Conservation (phyloP, 2,329 filamentous ascomycete genomes). For the Periconia digitata region DNA sequence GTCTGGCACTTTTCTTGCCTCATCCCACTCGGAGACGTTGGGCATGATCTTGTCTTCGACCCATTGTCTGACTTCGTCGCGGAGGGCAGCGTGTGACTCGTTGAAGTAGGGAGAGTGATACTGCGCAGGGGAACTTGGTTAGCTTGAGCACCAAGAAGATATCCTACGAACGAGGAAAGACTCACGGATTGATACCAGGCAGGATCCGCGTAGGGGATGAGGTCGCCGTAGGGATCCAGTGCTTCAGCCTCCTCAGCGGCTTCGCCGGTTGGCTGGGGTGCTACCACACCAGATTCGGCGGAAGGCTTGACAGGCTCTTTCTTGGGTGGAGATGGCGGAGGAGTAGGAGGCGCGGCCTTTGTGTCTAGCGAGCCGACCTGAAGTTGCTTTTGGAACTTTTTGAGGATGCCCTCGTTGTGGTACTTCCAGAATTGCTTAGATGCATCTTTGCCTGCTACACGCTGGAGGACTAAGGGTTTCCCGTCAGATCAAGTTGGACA, state of each 20-base stretch:
- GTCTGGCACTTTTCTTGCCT: constrained; percentile 85
- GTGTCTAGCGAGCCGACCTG: constrained; percentile 76
- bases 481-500: neutral
- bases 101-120: constrained; percentile 98
- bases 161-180: neutral
- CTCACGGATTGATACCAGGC: constrained; percentile 92
- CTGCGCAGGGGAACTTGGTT: constrained; percentile 46
- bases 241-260: constrained; percentile 65
- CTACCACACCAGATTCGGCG: constrained; percentile 59
- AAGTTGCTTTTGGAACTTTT: constrained; percentile 63
- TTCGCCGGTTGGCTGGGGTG: constrained; percentile 40
- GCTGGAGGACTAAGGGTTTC: constrained; percentile 61
- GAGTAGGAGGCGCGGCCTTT: constrained; percentile 63
- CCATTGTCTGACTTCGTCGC: constrained; percentile 90
- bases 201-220: constrained; percentile 90
- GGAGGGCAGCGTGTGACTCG: constrained; percentile 86
- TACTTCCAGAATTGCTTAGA: constrained; percentile 71
- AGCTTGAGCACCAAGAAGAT: constrained; percentile 9
- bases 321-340: constrained; percentile 53
- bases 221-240: constrained; percentile 79
- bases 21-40: constrained; percentile 93
- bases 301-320: constrained; percentile 57
- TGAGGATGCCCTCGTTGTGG: constrained; percentile 62
- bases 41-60: constrained; percentile 87
- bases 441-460: constrained; percentile 67